These are phyloP conservation scores for Fusarium veterinarium DNA, from an alignment of 2,329 filamentous ascomycete genomes.

Conservation along the genomic window DNA sequence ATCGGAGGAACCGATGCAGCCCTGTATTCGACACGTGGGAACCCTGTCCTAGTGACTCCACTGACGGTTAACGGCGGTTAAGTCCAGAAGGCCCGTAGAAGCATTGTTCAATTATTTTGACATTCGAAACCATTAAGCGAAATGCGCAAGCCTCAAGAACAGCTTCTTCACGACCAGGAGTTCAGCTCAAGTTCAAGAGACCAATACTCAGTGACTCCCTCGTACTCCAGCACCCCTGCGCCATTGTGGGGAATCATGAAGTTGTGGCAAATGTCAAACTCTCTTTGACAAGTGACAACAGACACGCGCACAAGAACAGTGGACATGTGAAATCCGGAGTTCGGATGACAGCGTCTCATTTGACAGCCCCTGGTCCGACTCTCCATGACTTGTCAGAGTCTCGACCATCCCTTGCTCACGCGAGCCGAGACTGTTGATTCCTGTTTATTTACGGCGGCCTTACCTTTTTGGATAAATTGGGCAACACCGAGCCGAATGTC, in stretches of 20 bases:
- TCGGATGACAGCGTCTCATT: slow-evolving; percentile 14
- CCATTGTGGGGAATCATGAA: slow-evolving; percentile 30
- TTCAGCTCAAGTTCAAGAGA: background rate
- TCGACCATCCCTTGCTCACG: slow-evolving; percentile 26
- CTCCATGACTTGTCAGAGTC: slow-evolving; percentile 31
- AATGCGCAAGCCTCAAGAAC: background rate
- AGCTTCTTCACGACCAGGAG: background rate
- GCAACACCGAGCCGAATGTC: slow-evolving; percentile 29
- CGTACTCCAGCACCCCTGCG: slow-evolving; percentile 20
- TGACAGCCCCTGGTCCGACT: slow-evolving; percentile 22
- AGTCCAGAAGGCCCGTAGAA: slow-evolving; percentile 7
- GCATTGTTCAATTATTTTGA: background rate
- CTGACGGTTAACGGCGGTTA: slow-evolving; percentile 20
- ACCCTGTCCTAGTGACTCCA: slow-evolving; percentile 22
- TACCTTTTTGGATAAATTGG: slow-evolving; percentile 37
- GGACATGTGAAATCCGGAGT: slow-evolving; percentile 37
- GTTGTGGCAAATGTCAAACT: slow-evolving; percentile 8
- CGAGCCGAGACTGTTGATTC: slow-evolving; percentile 20
- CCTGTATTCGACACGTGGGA: slow-evolving; percentile 30
- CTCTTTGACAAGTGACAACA: background rate
- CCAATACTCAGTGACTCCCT: background rate
- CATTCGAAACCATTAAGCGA: background rate
- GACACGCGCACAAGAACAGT: background rate
- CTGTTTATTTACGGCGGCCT: slow-evolving; percentile 32
- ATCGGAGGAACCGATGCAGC: slow-evolving; percentile 26